Base-by-base conservation (phyloP, 805 yeast genomes). In the Teunomyces cretensis region DNA sequence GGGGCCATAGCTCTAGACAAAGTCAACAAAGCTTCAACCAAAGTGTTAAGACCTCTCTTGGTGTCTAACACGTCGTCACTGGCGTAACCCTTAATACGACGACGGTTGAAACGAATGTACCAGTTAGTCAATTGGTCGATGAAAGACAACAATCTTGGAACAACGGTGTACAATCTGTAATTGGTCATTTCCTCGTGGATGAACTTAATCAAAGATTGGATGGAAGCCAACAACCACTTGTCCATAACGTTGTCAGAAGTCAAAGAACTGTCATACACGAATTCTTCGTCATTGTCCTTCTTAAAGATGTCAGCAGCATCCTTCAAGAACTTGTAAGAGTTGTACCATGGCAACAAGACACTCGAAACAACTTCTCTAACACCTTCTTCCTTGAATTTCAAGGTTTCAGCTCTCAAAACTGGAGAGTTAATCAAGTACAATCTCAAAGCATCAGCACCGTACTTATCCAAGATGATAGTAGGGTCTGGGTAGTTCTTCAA, bases 401-500 rank as follows among this genome's bases (percentile, higher is more conserved):
- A 79, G 42, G 97, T 83, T 74, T 94, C 99, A 38, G 98, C 99
- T 60, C 94, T 86, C 64, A 94, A 78, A 6, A 95, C 97, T 13
- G 99, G 99, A 3, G 99, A 94, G 72, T 92, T 94, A 72, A 94
- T 94, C 72, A 94, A 80, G 66, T 94, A 94, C 61, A 94, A 76
- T 71, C 99, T 86, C 61, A 94, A 77, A 24, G 99, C 97, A 75
- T 94, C 99, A 37, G 99, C 96, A 76, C 99, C 99, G 62, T 88
- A 91, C 64, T 83, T 84, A 54, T 87, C 79, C 63, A 94, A 78
- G 49, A 94, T 84, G 53, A 80, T 68, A 53, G 72, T 77, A 53
- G 99, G 98, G 72, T 94, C 97, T 52, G 99, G 99, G 68, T 94
- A 94, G 71, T 94, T 94, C 78, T 94, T 91, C 64, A 94, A 82